Percentiles rank a stretch among this genome's conserved stretches.
These are phyloP conservation scores for Euryodendron excelsum DNA, from an alignment of 148 eudicot species.

Conservation along the genomic window DNA sequence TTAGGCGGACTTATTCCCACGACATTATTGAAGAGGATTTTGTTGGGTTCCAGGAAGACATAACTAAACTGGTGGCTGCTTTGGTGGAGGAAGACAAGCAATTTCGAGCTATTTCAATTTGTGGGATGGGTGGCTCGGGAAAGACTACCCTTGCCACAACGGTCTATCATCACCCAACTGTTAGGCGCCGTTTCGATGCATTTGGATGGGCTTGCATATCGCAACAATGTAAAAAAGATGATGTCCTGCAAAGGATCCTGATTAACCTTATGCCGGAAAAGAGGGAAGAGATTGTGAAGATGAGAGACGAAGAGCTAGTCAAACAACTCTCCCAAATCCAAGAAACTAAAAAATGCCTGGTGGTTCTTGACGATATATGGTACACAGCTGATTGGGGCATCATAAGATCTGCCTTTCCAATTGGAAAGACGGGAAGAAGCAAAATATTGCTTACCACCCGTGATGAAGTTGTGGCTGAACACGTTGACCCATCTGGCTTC, in stretches of 20 bases:
- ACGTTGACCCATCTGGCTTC: neutral
- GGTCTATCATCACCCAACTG: too few relatives aligned
- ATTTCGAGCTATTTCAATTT: neutral
- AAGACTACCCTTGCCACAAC: too few relatives aligned
- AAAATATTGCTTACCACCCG: conserved; percentile 42
- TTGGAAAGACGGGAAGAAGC: too few relatives aligned
- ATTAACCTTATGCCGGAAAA: neutral
- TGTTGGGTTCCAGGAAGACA: neutral
- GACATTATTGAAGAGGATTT: too few relatives aligned
- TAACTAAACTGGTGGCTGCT: neutral
- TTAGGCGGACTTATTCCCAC: neutral
- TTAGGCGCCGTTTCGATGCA: too few relatives aligned
- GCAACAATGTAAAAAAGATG: neutral
- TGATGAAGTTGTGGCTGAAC: conserved; percentile 3
- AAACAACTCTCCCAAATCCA: neutral
- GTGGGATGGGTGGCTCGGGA: too few relatives aligned
- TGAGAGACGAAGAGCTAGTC: neutral
- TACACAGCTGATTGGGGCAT: conserved; percentile 27
- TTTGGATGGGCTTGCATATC: conserved; percentile 14
- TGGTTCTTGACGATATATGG: conserved; percentile 45
- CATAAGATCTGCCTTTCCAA: conserved; percentile 25
- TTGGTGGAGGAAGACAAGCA: too few relatives aligned
- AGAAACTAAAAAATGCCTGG: conserved; percentile 31
- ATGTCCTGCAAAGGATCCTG: neutral
- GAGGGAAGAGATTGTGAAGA: neutral